Evolutionary conservation across 2,329 filamentous ascomycete species (phyloP).

Genomic region (Neofusicoccum cordaticola): DNA sequence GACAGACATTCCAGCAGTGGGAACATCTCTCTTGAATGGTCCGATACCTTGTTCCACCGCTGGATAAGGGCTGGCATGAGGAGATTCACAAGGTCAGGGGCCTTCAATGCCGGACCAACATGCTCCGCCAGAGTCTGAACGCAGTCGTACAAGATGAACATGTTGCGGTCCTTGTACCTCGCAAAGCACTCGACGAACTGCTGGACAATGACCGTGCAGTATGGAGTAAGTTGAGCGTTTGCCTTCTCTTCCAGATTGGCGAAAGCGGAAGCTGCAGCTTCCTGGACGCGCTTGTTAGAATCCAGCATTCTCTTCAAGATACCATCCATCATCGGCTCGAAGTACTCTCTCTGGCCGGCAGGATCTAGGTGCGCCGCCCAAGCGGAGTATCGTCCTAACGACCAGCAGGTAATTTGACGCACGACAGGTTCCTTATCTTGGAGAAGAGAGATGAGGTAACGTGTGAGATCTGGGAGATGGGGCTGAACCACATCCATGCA

Average conservation of each 20-base stretch:
- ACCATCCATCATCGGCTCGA: conserved; percentile 96
- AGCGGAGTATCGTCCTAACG: conserved; percentile 84
- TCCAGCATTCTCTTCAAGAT: conserved; percentile 94
- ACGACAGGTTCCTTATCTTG: conserved; percentile 86
- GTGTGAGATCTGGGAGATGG: conserved; percentile 84
- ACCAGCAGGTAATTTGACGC: conserved; percentile 97
- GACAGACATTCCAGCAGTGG: conserved; percentile 94
- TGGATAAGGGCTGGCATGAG: conserved; percentile 91
- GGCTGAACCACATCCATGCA: conserved; percentile 88
- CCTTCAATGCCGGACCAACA: conserved; percentile 77
- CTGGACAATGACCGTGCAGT: conserved; percentile 83
- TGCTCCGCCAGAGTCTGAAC: conserved; percentile 95
- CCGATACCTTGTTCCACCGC: conserved; percentile 80
- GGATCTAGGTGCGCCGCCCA: conserved; percentile 81
- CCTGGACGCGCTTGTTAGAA: conserved; percentile 95
- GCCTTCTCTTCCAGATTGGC: conserved; percentile 94
- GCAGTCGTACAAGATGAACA: conserved; percentile 98
- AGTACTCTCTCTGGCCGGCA: conserved; percentile 70
- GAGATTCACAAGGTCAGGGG: conserved; percentile 73
- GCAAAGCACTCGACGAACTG: conserved; percentile 91
- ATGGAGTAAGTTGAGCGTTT: conserved; percentile 74
- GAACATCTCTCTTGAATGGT: conserved; percentile 90
- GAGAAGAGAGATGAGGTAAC: conserved; percentile 83
- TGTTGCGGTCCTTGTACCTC: conserved; percentile 97
- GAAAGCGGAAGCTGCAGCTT: conserved; percentile 92